Conservation (phyloP, 306 rosid species). For the Prunus mume region DNA sequence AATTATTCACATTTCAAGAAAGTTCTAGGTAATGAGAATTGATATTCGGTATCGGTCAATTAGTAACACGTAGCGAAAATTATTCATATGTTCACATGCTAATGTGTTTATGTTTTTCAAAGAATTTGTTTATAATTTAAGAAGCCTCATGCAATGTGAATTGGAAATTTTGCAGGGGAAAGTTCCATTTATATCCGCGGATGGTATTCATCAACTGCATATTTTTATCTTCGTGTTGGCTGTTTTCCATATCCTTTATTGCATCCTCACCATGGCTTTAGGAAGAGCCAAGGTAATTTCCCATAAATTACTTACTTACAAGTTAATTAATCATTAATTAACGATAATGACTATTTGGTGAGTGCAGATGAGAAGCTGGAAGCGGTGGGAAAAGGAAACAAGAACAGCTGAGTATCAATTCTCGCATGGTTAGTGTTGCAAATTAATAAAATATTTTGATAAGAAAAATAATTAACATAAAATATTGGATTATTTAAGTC, state of each 20-base stretch:
- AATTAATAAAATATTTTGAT: neutral
- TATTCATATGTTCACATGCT: neutral
- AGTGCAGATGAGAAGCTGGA: slow-evolving; percentile 87
- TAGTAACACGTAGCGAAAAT: too few species aligned
- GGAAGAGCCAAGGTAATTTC: slow-evolving; percentile 66
- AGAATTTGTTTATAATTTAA: neutral
- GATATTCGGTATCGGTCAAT: too few species aligned
- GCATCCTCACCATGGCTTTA: slow-evolving; percentile 65
- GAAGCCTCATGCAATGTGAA: neutral
- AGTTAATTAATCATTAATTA: neutral
- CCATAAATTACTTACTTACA: neutral
- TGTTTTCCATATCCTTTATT: slow-evolving; percentile 62
- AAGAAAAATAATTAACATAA: neutral
- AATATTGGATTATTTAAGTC: neutral
- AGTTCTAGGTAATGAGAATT: too few species aligned
- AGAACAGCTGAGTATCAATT: slow-evolving; percentile 74
- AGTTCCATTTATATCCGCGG: slow-evolving; percentile 59
- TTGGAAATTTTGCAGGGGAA: slow-evolving; percentile 40
- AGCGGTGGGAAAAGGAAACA: slow-evolving; percentile 83
- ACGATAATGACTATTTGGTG: neutral
- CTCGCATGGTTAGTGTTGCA: slow-evolving; percentile 62
- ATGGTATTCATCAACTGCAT: slow-evolving; percentile 82
- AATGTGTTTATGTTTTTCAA: neutral
- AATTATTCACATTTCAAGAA: too few species aligned
- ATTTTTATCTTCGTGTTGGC: slow-evolving; percentile 80